These are phyloP conservation scores for Alternaria angustiovoidea DNA, from an alignment of 2,329 filamentous ascomycete species.

Conservation along the genomic window DNA sequence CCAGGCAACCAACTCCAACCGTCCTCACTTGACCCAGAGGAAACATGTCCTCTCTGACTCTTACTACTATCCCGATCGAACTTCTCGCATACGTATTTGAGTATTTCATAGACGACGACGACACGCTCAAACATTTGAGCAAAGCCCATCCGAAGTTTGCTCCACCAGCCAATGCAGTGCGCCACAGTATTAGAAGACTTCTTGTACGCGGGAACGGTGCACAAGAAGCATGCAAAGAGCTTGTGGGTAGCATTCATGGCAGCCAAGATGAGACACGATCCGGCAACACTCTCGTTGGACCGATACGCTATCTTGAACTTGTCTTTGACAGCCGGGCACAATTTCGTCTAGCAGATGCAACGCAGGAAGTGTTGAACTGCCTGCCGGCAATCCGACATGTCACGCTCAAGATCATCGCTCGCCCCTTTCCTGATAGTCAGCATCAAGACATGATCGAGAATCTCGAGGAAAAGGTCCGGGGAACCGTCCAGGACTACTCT, in stretches of 20 bases:
- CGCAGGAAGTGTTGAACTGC: background rate
- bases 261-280: background rate
- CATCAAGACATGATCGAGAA: background rate
- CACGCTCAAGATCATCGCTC: background rate
- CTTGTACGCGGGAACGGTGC: background rate
- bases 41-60: background rate
- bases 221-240: background rate
- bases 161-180: background rate
- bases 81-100: background rate
- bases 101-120: background rate
- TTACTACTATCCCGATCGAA: background rate
- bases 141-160: background rate
- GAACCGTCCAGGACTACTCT: background rate
- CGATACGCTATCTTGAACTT: conserved; percentile 4
- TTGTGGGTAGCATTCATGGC: background rate
- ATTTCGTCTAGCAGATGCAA: background rate
- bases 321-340: background rate
- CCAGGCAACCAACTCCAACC: background rate
- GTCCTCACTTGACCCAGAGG: background rate
- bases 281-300: background rate
- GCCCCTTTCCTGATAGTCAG: background rate
- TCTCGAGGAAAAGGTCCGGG: background rate
- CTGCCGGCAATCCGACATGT: background rate
- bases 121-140: background rate
- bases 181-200: background rate